Conservation (phyloP, 495 filamentous ascomycete genomes). For the Tuber magnatum region DNA sequence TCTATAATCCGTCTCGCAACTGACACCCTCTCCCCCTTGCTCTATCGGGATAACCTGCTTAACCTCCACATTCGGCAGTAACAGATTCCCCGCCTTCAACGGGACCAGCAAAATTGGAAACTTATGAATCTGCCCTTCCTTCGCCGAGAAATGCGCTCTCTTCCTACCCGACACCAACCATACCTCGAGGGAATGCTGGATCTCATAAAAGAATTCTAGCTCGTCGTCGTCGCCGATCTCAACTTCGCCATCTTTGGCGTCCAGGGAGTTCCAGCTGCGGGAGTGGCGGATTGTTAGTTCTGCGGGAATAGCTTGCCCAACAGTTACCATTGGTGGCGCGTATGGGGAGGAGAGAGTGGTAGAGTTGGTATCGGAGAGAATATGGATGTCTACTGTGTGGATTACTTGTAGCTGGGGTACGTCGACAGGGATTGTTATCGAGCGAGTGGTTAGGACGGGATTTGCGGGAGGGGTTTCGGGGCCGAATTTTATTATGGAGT, state of each 20-base stretch:
- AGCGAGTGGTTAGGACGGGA: conserved; percentile 30
- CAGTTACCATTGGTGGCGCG: conserved; percentile 35
- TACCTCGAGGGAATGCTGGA: conserved; percentile 63
- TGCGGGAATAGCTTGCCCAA: conserved; percentile 49
- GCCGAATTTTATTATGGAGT: conserved; percentile 34
- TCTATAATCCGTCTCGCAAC: conserved; percentile 70
- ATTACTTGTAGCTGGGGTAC: conserved; percentile 80
- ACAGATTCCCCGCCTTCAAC: conserved; percentile 64
- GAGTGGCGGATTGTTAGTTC: conserved; percentile 70
- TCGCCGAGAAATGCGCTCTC: conserved; percentile 66
- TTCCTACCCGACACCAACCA: conserved; percentile 82
- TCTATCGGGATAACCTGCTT: conserved; percentile 42
- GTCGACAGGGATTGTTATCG: conserved; percentile 68
- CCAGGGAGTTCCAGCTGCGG: conserved; percentile 60
- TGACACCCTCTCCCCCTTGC: conserved; percentile 29
- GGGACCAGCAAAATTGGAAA: conserved; percentile 66
- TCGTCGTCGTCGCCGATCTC: conserved; percentile 39
- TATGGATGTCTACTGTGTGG: conserved; percentile 68
- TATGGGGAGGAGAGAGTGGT: conserved; percentile 41
- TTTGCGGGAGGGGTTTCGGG: conserved; percentile 3
- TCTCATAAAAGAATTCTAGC: conserved; percentile 75
- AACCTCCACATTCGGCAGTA: conserved; percentile 73
- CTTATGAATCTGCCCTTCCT: conserved; percentile 46
- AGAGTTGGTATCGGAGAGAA: conserved; percentile 42
- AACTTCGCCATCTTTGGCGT: conserved; percentile 22